These are phyloP conservation scores for Limnomonas spitsbergensis DNA, from an alignment of 139 green algal genomes.

Conservation along the genomic window DNA sequence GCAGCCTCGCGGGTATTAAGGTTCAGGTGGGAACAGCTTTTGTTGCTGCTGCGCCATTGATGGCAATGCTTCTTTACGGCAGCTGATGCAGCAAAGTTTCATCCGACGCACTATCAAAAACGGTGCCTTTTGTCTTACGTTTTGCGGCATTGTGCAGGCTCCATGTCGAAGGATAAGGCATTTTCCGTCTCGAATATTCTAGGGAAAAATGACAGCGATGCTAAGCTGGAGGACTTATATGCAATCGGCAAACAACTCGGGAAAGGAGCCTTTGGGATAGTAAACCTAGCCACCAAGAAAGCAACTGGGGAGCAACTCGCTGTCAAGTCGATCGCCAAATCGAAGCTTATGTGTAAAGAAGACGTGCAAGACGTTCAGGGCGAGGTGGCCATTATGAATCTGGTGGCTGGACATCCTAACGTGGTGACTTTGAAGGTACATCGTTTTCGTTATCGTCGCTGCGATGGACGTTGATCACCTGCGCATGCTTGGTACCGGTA, in stretches of 20 bases:
- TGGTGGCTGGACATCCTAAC: constrained; percentile 66
- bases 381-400: constrained; percentile 77
- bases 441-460: too few relatives aligned
- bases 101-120: too few relatives aligned
- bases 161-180: background rate
- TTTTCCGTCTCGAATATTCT: constrained; percentile 39
- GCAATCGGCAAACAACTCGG: constrained; percentile 51
- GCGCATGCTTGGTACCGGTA: background rate
- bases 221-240: constrained; percentile 41
- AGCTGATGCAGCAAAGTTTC: too few relatives aligned
- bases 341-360: constrained; percentile 74
- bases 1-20: too few relatives aligned
- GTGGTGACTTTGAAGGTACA: constrained; percentile 68
- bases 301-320: constrained; percentile 48
- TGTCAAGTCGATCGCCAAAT: constrained; percentile 84
- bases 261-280: constrained; percentile 61
- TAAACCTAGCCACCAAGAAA: constrained; percentile 36
- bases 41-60: too few relatives aligned
- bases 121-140: background rate
- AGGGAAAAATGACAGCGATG: constrained; percentile 36
- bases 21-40: too few relatives aligned
- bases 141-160: background rate
- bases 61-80: too few relatives aligned
- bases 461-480: background rate
- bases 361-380: constrained; percentile 83